Conservation (phyloP, 306 rosid genomes). For the Medicago lupulina region DNA sequence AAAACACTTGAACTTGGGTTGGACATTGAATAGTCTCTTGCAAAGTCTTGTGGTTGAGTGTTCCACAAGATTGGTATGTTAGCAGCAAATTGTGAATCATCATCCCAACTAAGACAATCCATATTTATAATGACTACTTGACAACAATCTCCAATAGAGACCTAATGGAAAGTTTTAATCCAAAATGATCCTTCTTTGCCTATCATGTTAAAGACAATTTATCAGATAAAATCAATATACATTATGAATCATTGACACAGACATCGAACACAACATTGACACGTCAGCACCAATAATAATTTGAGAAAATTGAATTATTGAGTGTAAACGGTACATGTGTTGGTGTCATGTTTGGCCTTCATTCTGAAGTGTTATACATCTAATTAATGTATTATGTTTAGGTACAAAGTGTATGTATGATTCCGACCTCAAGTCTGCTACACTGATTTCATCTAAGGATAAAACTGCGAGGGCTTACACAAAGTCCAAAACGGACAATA, state of each 20-base stretch:
- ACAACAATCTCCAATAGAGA: constrained; percentile 37
- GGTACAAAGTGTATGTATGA: not conserved
- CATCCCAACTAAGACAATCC: constrained; percentile 78
- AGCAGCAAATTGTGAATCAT: constrained; percentile 49
- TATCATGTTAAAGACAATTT: constrained; percentile 29
- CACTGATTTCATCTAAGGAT: not conserved
- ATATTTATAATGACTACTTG: constrained; percentile 40
- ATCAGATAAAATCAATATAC: not conserved
- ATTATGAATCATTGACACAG: not conserved
- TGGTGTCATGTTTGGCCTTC: not conserved
- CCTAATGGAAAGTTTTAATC: constrained; percentile 35
- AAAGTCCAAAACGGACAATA: not conserved
- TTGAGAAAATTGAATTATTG: not conserved
- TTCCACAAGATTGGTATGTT: constrained; percentile 61
- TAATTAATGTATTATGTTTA: not conserved
- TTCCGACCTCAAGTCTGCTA: not conserved
- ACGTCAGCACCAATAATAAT: not conserved
- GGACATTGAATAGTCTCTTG: constrained; percentile 49
- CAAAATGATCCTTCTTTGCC: constrained; percentile 41
- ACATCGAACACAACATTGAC: not conserved
- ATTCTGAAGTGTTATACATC: not conserved
- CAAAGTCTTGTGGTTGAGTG: constrained; percentile 59
- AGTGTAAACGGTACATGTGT: not conserved
- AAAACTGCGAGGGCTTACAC: not conserved
- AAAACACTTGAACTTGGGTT: constrained; percentile 43